A percentile compares a stretch with the other conserved stretches of the same genome.
phyloP scores from a whole-genome alignment of 257 asterid species.

The Mentha longifolia region DNA sequence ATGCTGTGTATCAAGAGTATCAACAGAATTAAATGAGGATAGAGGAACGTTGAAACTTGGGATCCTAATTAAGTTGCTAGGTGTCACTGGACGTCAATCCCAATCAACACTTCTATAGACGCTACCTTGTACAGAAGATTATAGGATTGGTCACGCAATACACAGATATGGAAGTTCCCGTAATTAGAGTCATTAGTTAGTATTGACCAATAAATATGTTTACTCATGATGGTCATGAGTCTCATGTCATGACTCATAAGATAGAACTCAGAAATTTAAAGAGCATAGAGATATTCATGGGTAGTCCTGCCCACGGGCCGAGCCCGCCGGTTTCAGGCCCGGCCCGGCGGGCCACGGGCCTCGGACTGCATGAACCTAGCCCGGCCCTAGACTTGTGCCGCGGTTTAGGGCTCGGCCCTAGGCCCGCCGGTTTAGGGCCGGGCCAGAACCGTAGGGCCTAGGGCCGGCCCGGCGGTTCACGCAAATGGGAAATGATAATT shows the following conservation, averaged over 20 bases:
- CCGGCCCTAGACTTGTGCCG: no score
- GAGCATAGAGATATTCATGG: background rate
- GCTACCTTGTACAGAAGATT: background rate
- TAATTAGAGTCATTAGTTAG: background rate
- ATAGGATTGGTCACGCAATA: no score
- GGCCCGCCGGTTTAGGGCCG: no score
- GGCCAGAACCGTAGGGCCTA: no score
- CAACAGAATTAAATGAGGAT: constrained; percentile 4
- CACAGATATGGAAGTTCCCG: constrained; percentile 8
- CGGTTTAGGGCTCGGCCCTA: no score
- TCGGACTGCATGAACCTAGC: no score
- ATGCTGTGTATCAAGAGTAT: constrained; percentile 18
- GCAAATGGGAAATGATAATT: no score
- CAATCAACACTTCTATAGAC: constrained; percentile 10
- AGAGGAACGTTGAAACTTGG: constrained; percentile 4
- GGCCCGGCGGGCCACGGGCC: no score
- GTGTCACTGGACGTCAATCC: background rate
- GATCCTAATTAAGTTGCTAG: constrained; percentile 2
- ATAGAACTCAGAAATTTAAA: background rate
- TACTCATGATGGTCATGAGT: background rate
- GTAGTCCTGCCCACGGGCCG: no score
- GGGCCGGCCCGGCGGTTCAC: no score
- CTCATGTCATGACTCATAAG: no score
- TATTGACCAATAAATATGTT: constrained; percentile 1
- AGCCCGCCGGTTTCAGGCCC: no score